Percentiles rank a stretch among this genome's conserved stretches.
Evolutionary conservation across 2,329 filamentous ascomycete species (phyloP).

Genomic region (Paracamarosporium sp.): DNA sequence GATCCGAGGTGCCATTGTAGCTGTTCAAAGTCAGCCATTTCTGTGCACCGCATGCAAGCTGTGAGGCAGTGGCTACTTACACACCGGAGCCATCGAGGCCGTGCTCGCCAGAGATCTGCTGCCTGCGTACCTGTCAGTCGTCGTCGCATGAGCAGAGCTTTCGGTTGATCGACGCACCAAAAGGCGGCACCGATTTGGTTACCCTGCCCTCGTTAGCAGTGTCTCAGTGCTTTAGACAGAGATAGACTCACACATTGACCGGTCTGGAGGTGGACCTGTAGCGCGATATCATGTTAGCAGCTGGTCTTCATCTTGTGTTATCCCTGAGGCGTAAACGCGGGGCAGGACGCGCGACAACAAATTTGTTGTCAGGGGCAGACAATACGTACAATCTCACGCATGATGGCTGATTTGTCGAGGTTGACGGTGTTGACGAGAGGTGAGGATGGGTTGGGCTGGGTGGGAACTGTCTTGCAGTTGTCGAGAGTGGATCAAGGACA

Average conservation of each 20-base stretch:
- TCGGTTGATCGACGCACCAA: conserved; percentile 68
- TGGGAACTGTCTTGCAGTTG: conserved; percentile 31
- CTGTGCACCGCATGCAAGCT: background rate
- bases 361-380: conserved; percentile 31
- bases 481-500: conserved; percentile 39
- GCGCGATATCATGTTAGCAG: conserved; percentile 62
- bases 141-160: conserved; percentile 10
- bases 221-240: conserved; percentile 13
- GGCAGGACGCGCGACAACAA: conserved; percentile 54
- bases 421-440: conserved; percentile 32
- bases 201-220: conserved; percentile 67
- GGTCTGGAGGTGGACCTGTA: conserved; percentile 98
- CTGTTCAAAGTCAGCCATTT: conserved; percentile 54
- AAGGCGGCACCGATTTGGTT: conserved; percentile 99
- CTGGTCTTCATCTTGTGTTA: conserved; percentile 50
- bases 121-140: conserved; percentile 44
- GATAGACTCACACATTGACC: conserved; percentile 88
- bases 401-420: conserved; percentile 51
- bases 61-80: conserved; percentile 64
- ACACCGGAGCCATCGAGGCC: conserved; percentile 97
- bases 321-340: conserved; percentile 49
- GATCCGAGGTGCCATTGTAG: conserved; percentile 97
- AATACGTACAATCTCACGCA: conserved; percentile 73
- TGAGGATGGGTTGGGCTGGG: conserved; percentile 41
- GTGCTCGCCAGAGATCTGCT: conserved; percentile 72